Percentiles rank a stretch among this genome's conserved stretches.
Evolutionary conservation across 352 stramenopile genomes (phyloP).

Genomic region (Pythium periplocum): DNA sequence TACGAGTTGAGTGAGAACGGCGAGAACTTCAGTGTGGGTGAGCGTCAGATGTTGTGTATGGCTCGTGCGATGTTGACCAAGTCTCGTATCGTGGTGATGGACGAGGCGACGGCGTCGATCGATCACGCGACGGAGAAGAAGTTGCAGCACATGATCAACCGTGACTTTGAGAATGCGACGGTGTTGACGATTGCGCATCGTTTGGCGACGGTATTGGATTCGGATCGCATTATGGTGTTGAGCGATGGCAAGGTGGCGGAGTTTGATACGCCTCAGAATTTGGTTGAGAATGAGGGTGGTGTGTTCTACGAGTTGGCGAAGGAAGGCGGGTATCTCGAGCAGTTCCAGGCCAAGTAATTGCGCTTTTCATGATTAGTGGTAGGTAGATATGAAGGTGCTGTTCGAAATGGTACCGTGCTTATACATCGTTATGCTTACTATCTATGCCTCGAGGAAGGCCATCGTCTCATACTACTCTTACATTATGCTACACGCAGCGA

Average conservation of each 20-base stretch:
- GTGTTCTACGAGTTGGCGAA: too few species aligned
- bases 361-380: too few species aligned
- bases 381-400: too few species aligned
- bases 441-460: too few species aligned
- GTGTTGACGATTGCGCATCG: constrained; percentile 92
- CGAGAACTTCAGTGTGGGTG: constrained; percentile 12
- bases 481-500: constrained; percentile 70
- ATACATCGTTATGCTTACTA: too few species aligned
- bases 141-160: constrained; percentile 66
- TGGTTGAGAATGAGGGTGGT: too few species aligned
- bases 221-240: constrained; percentile 86
- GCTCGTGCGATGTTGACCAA: constrained; percentile 83
- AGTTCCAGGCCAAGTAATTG: too few species aligned
- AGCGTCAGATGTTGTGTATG: constrained; percentile 88
- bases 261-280: constrained; percentile 55
- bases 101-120: constrained; percentile 84
- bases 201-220: constrained; percentile 89
- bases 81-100: constrained; percentile 86
- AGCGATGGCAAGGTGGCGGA: constrained; percentile 78
- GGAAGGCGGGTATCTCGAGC: too few species aligned
- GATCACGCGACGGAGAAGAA: constrained; percentile 37
- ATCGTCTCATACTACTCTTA: constrained; percentile 17
- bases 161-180: constrained; percentile 85
- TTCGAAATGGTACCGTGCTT: too few species aligned
- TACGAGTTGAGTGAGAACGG: background rate